Base-by-base conservation (phyloP, 805 yeast genomes). In the Cyberlindnera misumaiensis region DNA sequence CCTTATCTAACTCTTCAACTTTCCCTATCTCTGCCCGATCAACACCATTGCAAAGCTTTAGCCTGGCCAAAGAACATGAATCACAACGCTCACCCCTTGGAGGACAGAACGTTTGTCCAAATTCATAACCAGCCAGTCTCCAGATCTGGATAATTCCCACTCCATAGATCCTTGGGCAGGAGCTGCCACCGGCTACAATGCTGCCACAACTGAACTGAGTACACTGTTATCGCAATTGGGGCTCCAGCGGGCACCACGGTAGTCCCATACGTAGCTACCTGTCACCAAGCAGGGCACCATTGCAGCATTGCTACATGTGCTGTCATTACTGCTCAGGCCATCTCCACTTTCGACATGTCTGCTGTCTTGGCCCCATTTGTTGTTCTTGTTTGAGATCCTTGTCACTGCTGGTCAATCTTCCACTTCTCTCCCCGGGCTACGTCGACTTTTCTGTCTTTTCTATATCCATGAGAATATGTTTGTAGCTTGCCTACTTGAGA, bases 61-160 rank as follows among this genome's bases (percentile, higher is more conserved):
- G 64, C 38, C 54, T 60, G 12, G 73, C 75, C 50, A 80, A 60
- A 4, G 72, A 52, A 49, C 96, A 87, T 6, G 80, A 47, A 51
- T 81, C 89, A 59, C 96, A 87, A 44, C 82, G 68, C 34, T 68
- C 61, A 4, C 79, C 78, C 39, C 80, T 68, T 0, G 95, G 83
- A 9, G 77, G 71, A 55, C 97, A 89, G 3, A 89, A 72, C 1
- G 81, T 79, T 58, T 89, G 97, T 11, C 97, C 97, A 65, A 88
- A 89, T 4, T 97, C 97, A 8, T n/a, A n/a, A n/a, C n/a, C n/a
- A n/a, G n/a, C n/a, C n/a, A n/a, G n/a, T n/a, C n/a, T 90, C 97
- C 6, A 90, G 59, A 9, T 83, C 58, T 1, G 95, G 95, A 56
- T 89, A 90, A 30, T 89, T 77, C 40, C 85, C 95, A 10, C 69